Evolutionary conservation across 1,284 basidiomycete species (phyloP), one percentile per base, ranked within the genome.

Genomic region (Apiotrichum akiyoshidainum): DNA sequence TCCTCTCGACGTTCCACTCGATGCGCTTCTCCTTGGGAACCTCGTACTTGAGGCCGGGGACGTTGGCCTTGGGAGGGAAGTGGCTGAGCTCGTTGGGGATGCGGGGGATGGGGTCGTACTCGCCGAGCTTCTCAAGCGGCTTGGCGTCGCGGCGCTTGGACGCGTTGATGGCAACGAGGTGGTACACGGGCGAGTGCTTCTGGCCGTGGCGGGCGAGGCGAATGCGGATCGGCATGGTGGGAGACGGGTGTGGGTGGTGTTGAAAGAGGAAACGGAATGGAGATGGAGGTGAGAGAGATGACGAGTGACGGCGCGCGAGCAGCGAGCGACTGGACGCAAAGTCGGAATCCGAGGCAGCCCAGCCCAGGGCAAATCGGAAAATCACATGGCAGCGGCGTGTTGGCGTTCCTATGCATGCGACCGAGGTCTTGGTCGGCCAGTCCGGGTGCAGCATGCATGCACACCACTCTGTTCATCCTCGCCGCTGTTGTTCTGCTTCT

Each of bases 1-100:
- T 92, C 73, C 94, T 85, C 64, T 90, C 86, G 46, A 88, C 86
- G 77, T 92, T 91, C 92, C 92, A 96, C 72, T 89, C 85, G 54
- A 97, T 81, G 26, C 85, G 85, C 78, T 94, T 96, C 69, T 82
- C 80, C 66, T 73, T 68, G 46, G 56, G 68, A n/a, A 58, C 54
- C 34, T 56, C 22, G 39, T 58, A 57, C 37, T 47, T 19, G 16
- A 33, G 5, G 14, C 67, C 68, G 48, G 74, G 71, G 80, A 81
- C 61, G 78, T 77, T 68, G 6, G 67, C 63, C 2, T 63, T 52
- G 2, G 68, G 54, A 11, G 71, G 71, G 9, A 72, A 60, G 21
- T 52, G 45, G 26, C 55, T 51, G 11, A 61, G 55, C 13, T 62
- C 62, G 2, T 16, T 14, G 19, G 68, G 57, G 52, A 76, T 22